Conservation (phyloP, 192 early-diverging fungal species). For the Phlyctochytrium arcticum region DNA sequence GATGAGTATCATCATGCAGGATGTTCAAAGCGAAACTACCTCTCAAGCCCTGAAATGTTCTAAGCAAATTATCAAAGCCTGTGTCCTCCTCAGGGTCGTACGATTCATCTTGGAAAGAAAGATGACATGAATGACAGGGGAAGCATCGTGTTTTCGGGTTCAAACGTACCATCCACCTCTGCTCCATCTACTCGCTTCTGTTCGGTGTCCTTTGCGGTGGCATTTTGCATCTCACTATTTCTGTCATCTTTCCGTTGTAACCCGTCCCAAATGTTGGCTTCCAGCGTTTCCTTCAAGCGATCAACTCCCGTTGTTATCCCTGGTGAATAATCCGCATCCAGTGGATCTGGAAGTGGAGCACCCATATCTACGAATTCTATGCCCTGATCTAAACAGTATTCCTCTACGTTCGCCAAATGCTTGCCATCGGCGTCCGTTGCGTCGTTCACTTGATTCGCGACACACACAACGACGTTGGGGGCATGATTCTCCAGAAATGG, state of each 20-base stretch:
- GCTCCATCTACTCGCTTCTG: not conserved
- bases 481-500: constrained; percentile 49
- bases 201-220: not conserved
- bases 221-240: too few relatives aligned
- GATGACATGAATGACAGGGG: too few relatives aligned
- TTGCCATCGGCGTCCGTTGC: not conserved
- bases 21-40: too few relatives aligned
- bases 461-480: constrained; percentile 51
- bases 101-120: not conserved
- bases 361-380: constrained; percentile 65
- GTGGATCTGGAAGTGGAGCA: too few relatives aligned
- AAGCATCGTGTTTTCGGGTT: too few relatives aligned
- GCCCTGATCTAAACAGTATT: constrained; percentile 59
- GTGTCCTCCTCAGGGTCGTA: constrained; percentile 12
- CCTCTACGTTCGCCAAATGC: constrained; percentile 35
- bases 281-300: constrained; percentile 56
- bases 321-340: too few relatives aligned
- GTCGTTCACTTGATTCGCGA: constrained; percentile 30
- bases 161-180: not conserved
- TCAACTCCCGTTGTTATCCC: constrained; percentile 36
- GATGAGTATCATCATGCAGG: too few relatives aligned
- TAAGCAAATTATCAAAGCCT: constrained; percentile 46
- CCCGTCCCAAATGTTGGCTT: constrained; percentile 67
- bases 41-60: constrained; percentile 44
- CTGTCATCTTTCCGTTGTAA: constrained; percentile 31